Percentiles rank a stretch among this genome's conserved stretches.
These are phyloP conservation scores for Rosa multiflora DNA, from an alignment of 306 rosid genomes.

Conservation along the genomic window DNA sequence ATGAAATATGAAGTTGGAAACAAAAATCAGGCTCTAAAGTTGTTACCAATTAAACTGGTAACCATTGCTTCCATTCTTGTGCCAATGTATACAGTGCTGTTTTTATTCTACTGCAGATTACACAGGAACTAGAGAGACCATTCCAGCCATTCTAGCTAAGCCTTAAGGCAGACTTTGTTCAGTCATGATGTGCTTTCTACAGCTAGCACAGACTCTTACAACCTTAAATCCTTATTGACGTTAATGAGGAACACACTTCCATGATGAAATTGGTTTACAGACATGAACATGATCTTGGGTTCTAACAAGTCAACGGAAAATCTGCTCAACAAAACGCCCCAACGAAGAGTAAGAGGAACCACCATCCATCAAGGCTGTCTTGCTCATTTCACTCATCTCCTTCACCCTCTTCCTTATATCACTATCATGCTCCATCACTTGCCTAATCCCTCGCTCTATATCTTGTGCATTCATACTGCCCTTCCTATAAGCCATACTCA, in stretches of 20 bases:
- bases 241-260: background rate
- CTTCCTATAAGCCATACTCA: constrained; percentile 19
- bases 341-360: constrained; percentile 24
- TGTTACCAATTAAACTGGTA: too few species aligned
- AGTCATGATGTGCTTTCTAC: background rate
- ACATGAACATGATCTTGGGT: background rate
- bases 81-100: background rate
- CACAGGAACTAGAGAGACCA: background rate
- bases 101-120: background rate
- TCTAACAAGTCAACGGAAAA: background rate
- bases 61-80: background rate
- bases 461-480: constrained; percentile 13
- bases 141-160: background rate
- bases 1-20: too few species aligned
- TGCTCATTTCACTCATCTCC: constrained; percentile 10
- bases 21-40: too few species aligned
- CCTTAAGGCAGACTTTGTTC: background rate
- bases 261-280: background rate
- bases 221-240: background rate
- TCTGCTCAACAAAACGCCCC: background rate
- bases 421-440: constrained; percentile 13
- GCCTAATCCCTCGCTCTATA: constrained; percentile 23
- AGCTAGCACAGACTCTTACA: background rate
- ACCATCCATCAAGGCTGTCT: constrained; percentile 11
- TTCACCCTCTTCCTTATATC: constrained; percentile 19